Evolutionary conservation across 2,329 filamentous ascomycete genomes (phyloP), one percentile per base, ranked within the genome.

Genomic region (Pseudomassariella vexata): DNA sequence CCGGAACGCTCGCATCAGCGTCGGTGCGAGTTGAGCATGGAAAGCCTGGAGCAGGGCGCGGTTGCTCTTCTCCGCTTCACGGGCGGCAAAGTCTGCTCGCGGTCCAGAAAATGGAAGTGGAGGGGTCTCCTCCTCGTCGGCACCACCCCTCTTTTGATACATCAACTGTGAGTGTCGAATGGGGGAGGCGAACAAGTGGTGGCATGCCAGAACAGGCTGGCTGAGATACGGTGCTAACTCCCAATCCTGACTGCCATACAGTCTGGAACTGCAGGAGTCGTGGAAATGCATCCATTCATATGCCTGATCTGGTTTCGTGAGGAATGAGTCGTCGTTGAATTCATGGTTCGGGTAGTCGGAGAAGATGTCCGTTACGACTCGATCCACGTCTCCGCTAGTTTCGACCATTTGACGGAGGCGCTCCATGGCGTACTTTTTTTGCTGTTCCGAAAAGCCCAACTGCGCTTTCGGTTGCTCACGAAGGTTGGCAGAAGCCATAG

Each of bases 231-330:
- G 81, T 1, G 75, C 76, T 11, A 98, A 66, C 57, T 98, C 92
- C 85, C 92, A 98, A 35, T 94, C 89, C 55, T 95, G 90, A 37
- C 76, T 80, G n/a, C 77, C 66, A 52, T 81, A 94, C 2, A 96
- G 72, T 23, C 81, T 78, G 1, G 81, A 79, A 16, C 86, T 87
- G 41, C 94, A 34, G 8, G 32, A 15, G 47, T 86, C 82, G 53
- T 85, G 79, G 53, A 86, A 86, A 48, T 82, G 66, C 8, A 87
- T 66, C 82, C 82, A 86, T 45, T 85, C 80, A 46, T 84, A 83
- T 5, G 55, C 56, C 1, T 74, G 65, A 44, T 82, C 79, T 0
- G 94, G 94, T 53, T 98, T 98, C 20, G 81, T 85, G 19, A 98
- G 77, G 45, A 86, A 82, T 1, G 81, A 83, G 57, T 98, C 92